These are phyloP conservation scores for Astrothelium subdiscretum DNA, from an alignment of 495 filamentous ascomycete genomes.

Conservation along the genomic window DNA sequence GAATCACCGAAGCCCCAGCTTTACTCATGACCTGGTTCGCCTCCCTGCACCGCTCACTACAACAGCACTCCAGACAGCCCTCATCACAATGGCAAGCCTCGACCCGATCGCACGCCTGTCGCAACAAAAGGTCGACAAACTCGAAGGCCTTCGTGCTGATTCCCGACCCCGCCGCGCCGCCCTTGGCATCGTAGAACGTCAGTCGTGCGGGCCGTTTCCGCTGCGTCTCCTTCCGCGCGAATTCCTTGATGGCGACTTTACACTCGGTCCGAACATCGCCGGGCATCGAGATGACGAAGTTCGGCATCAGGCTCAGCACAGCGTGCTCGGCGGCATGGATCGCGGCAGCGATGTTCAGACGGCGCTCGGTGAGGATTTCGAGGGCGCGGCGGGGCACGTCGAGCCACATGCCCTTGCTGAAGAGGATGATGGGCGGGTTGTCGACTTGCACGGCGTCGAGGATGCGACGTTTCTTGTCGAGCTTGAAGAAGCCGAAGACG, in stretches of 20 bases:
- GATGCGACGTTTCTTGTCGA: slow-evolving; percentile 69
- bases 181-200: slow-evolving; percentile 92
- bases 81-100: slow-evolving; percentile 56
- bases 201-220: slow-evolving; percentile 82
- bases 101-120: slow-evolving; percentile 68
- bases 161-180: slow-evolving; percentile 69
- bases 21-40: slow-evolving; percentile 90
- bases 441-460: slow-evolving; percentile 89
- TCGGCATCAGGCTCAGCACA: slow-evolving; percentile 72
- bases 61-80: slow-evolving; percentile 85
- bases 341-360: slow-evolving; percentile 73
- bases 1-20: slow-evolving; percentile 67
- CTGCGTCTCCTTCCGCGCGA: slow-evolving; percentile 58
- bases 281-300: slow-evolving; percentile 75
- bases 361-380: slow-evolving; percentile 57
- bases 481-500: slow-evolving; percentile 94
- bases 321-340: slow-evolving; percentile 95
- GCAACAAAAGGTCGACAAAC: slow-evolving; percentile 68
- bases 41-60: slow-evolving; percentile 75
- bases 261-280: slow-evolving; percentile 92
- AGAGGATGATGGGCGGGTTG: slow-evolving; percentile 77
- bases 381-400: slow-evolving; percentile 74
- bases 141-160: slow-evolving; percentile 89
- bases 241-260: slow-evolving; percentile 66
- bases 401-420: slow-evolving; percentile 91